Evolutionary conservation across 1,284 basidiomycete genomes (phyloP), one percentile per base, ranked within the genome.

Genomic region (Prillingera fragicola): DNA sequence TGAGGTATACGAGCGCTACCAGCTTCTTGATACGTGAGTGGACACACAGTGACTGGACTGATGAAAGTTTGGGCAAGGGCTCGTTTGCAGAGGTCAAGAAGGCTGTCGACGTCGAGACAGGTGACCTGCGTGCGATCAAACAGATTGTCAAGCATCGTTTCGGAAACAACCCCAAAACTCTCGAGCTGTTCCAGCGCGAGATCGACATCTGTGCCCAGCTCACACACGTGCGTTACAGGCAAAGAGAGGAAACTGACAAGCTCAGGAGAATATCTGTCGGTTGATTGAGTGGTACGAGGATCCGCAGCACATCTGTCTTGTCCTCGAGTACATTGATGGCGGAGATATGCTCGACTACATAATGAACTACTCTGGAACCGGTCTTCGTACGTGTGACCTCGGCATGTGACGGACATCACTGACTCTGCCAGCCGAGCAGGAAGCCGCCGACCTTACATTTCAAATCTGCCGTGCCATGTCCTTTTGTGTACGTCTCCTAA

Each of bases 281-380:
- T 75, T 90, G 23, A 80, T 85, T 49, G 86, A 92, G 55, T 81
- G 81, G 15, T 92, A 85, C 59, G 78, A 82, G 33, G 80, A 81
- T 45, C 77, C 78, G 5, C 77, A 75, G 28, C 75, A 80, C 48
- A 83, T 92, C 54, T 84, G 69, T 41, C 51, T 73, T 10, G 62
- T 73, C 8, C 57, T 72, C 33, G 71, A 72, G 69, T 80, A 81
- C 50, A 77, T 94, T 4, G 79, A 84, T 22, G 90, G 91, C 14
- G 90, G 89, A 1, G 89, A 95, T 66, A 73, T 96, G n/a, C 74
- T 94, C 14, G 84, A 89, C 53, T 81, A 80, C 57, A 88, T 91
- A 51, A 63, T 87, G 36, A 73, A 67, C 13, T 61, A 45, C 5
- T 65, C 70, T 3, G 83, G 57, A 6, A 51, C 48, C 5, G 67